Evolutionary conservation across 2,329 filamentous ascomycete species (phyloP).

Genomic region (Aspergillus chevalieri): DNA sequence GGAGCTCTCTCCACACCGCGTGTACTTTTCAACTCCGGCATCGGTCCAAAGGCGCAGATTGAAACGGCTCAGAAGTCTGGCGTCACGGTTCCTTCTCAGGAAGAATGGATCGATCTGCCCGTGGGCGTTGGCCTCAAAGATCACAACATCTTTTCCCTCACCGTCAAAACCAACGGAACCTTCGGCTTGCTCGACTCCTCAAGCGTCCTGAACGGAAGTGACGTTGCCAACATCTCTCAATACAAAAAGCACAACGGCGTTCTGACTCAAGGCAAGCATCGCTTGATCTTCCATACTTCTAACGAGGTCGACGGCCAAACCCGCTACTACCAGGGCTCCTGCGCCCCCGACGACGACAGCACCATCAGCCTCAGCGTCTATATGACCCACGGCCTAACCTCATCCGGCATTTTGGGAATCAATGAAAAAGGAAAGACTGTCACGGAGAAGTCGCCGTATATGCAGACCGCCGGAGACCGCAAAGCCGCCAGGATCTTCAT

Average conservation of each 20-base stretch:
- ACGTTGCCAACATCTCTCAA: constrained; percentile 16
- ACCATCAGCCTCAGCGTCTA: constrained; percentile 18
- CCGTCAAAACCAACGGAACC: constrained; percentile 12
- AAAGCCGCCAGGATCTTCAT: constrained; percentile 17
- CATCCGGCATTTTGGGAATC: constrained; percentile 18
- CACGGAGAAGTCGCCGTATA: constrained; percentile 19
- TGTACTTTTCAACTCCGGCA: constrained; percentile 63
- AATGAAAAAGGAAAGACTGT: constrained; percentile 20
- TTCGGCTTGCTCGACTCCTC: constrained; percentile 15
- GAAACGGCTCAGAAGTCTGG: constrained; percentile 40
- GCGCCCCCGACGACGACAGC: constrained; percentile 11
- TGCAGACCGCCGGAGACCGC: constrained; percentile 17
- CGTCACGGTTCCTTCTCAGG: constrained; percentile 35
- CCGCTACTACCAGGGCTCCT: constrained; percentile 23
- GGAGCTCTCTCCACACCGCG: constrained; percentile 66
- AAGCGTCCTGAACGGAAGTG: constrained; percentile 13
- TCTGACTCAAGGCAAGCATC: constrained; percentile 20
- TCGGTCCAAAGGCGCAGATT: constrained; percentile 53
- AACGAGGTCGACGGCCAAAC: constrained; percentile 18
- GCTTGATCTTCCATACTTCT: constrained; percentile 21
- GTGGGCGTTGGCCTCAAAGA: constrained; percentile 48
- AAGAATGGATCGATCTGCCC: constrained; percentile 47
- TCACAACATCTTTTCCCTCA: constrained; percentile 23
- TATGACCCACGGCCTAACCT: constrained; percentile 24
- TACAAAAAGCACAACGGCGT: constrained; percentile 17